Base-by-base conservation (phyloP, 164 flowering plant genomes). In the Piper longum region DNA sequence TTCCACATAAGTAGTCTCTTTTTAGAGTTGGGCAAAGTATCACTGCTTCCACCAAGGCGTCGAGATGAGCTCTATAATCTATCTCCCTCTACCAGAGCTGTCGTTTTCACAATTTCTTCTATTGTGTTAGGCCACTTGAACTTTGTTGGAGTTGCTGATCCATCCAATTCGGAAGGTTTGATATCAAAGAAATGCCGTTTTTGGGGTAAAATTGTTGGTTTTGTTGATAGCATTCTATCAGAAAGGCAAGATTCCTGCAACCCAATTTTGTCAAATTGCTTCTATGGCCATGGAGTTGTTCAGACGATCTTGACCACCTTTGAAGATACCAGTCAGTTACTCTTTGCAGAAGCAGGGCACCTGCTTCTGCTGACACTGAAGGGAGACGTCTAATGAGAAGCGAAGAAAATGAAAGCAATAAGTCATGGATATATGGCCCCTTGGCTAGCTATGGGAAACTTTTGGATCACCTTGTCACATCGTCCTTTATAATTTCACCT, bases 171-270 rank as follows among this genome's bases (percentile, higher is more conserved):
- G 70, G 86, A 87, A 63, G 67, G 74, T 58, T 77, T 87, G 8
- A 73, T 81, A 45, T 82, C 96, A 55, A 89, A 87, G 39, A 89
- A 91, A 69, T 91, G 98, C 65, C 77, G 92, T 39, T 91, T 89
- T 79, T 88, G 89, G 67, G 98, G 98, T n/a, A 95, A 89, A 79
- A 93, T 91, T 41, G 68, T 89, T 75, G 93, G 87, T 64, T 88
- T 85, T 65, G 76, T 87, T 64, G 96, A 88, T 74, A 77, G 80
- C 65, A 81, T 87, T 67, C 71, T 89, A 54, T 74, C 87, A 74
- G 97, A 91, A 67, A 76, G 84, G 71, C 89, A 85, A 62, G 96
- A 89, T 65, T 82, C 95, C 1, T 91, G 96, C 70, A 88, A 89
- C 78, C 85, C 99, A 4, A 72, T 91, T 56, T 26, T 91, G 65